phyloP scores from a whole-genome alignment of 257 asterid species.

The Marsdenia floribunda region DNA sequence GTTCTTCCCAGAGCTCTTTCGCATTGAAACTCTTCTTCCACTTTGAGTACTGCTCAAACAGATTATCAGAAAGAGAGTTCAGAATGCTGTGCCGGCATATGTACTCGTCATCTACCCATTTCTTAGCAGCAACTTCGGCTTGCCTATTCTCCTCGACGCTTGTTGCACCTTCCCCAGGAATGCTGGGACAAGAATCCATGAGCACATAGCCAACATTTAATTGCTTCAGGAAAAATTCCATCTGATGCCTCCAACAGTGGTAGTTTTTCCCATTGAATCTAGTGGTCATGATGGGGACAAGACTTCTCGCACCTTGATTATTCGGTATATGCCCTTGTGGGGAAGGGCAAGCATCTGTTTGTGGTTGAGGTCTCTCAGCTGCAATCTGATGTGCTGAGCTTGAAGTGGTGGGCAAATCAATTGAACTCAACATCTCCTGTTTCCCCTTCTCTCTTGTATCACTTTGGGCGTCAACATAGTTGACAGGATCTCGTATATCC shows the following conservation, averaged over 20 bases:
- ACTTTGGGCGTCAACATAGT: constrained; percentile 16
- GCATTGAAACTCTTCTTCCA: constrained; percentile 33
- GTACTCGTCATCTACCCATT: constrained; percentile 57
- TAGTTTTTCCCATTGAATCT: constrained; percentile 63
- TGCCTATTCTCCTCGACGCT: constrained; percentile 31
- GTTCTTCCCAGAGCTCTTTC: constrained; percentile 69
- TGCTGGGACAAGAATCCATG: constrained; percentile 39
- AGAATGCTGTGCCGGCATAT: constrained; percentile 54
- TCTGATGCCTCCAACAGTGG: constrained; percentile 58
- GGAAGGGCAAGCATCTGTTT: constrained; percentile 15
- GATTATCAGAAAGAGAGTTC: constrained; percentile 53
- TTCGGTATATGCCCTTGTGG: constrained; percentile 19
- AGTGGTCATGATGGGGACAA: constrained; percentile 45
- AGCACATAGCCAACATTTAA: constrained; percentile 54
- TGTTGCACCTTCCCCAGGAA: constrained; percentile 24
- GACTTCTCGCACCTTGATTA: constrained; percentile 11
- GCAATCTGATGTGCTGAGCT: constrained; percentile 21
- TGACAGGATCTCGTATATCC: constrained; percentile 16
- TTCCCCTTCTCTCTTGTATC: constrained; percentile 1
- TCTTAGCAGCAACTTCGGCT: constrained; percentile 29
- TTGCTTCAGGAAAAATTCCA: constrained; percentile 52
- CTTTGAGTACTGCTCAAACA: constrained; percentile 44
- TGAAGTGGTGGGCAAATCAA: background rate
- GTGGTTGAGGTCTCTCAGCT: constrained; percentile 17
- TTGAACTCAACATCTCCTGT: background rate